Percentiles rank a stretch among this genome's conserved stretches.
phyloP scores from a whole-genome alignment of 1,139 yeast genomes.

The Diutina sp. region DNA sequence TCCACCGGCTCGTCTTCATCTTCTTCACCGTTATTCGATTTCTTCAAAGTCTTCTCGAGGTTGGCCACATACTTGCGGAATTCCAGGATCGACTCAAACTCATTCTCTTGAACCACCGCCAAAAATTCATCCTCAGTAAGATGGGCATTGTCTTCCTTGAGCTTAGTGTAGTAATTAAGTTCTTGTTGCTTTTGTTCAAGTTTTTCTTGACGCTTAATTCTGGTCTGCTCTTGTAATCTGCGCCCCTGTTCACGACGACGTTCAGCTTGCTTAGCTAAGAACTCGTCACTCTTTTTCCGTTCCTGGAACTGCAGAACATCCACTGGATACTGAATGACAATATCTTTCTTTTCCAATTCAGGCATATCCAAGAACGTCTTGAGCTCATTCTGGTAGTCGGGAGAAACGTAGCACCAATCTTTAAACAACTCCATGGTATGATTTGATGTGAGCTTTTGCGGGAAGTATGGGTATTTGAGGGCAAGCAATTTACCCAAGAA shows the following conservation, averaged over 20 bases:
- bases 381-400: slow-evolving; percentile 55
- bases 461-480: slow-evolving; percentile 87
- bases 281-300: slow-evolving; percentile 75
- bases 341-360: slow-evolving; percentile 49
- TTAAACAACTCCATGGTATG: slow-evolving; percentile 61
- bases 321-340: slow-evolving; percentile 72
- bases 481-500: slow-evolving; percentile 53
- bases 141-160: slow-evolving; percentile 21
- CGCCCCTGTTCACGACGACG: slow-evolving; percentile 79
- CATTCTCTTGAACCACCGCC: slow-evolving; percentile 54
- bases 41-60: slow-evolving; percentile 56
- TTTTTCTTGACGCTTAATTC: slow-evolving; percentile 69
- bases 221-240: slow-evolving; percentile 87
- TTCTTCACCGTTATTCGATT: slow-evolving; percentile 38
- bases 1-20: slow-evolving; percentile 32
- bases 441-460: slow-evolving; percentile 49
- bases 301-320: slow-evolving; percentile 35
- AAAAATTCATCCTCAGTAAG: not conserved
- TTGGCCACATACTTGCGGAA: slow-evolving; percentile 56
- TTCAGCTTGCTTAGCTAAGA: slow-evolving; percentile 62
- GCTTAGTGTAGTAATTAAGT: slow-evolving; percentile 49
- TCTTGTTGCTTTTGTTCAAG: slow-evolving; percentile 74
- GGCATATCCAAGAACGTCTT: slow-evolving; percentile 46
- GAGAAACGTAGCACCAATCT: slow-evolving; percentile 69
- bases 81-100: slow-evolving; percentile 64